Evolutionary conservation across 2,329 filamentous ascomycete genomes (phyloP), one percentile per base, ranked within the genome.

Genomic region (Penicillium sp.): DNA sequence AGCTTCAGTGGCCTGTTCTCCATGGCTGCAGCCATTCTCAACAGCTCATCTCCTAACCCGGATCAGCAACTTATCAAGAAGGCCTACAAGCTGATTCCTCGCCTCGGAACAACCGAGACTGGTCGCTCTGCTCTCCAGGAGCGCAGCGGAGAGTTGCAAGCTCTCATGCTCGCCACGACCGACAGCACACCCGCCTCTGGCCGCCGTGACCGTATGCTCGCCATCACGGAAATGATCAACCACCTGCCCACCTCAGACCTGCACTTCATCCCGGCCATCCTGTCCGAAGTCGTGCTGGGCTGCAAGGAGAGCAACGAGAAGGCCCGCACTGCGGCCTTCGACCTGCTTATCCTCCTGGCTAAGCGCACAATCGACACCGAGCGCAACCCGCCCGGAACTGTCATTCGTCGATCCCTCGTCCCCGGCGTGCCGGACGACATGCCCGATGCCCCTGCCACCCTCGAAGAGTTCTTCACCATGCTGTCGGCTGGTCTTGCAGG

Each of bases 401-500:
- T 96, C 47, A 94, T 99, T 58, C 83, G 93, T 66, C 95, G 96
- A 73, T 87, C 85, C 63, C 91, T 93, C 70, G 89, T 97, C 2
- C 84, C 91, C 2, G 87, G 93, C 71, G 96, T 97, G 91, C 84
- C 91, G 3, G 78, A 84, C 45, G 87, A 95, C 71, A 89, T 92
- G 0, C 88, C 90, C 2, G 80, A 87, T 31, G 92, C 88, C 4
- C 81, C 84, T 2, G 93, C 94, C 18, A 92, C 84, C 40, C 84
- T 99, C 36, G 93, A 97, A 67, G 94, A 97, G 74, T 97, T 92
- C 76, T 91, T 97, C 78, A 97, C 93, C 52, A 99, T 99, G 94
- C 90, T 97, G 29, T 96, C 91, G 62, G 94, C 94, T 46, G 94
- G 94, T 76, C 83, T 99, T 49, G 94, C 93, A 2, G 93, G 92